Percentiles rank a stretch among this genome's conserved stretches.
Conservation (phyloP, 1,139 yeast genomes). For the Taphrina betulina region DNA sequence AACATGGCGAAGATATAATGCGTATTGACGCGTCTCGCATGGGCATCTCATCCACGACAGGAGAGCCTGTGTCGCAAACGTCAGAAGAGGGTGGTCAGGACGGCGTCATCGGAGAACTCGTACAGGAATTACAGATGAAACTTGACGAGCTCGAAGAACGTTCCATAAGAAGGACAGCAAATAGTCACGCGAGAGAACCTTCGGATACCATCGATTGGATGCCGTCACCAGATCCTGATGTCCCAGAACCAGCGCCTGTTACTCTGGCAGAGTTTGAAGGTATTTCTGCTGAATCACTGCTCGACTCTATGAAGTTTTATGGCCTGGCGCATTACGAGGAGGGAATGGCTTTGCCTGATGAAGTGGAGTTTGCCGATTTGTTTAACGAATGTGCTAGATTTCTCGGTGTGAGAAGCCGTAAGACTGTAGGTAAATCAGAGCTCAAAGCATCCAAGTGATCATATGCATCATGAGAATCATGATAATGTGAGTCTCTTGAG, state of each 20-base stretch:
- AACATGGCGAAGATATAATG: slow-evolving; percentile 32
- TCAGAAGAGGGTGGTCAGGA: slow-evolving; percentile 6
- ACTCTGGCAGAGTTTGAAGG: slow-evolving; percentile 20
- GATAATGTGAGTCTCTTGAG: no score
- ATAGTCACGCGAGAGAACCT: background rate
- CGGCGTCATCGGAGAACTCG: slow-evolving; percentile 20
- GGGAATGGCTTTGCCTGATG: slow-evolving; percentile 23
- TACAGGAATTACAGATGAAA: slow-evolving; percentile 24
- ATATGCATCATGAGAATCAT: no score
- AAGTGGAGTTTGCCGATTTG: slow-evolving; percentile 6
- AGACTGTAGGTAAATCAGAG: no score
- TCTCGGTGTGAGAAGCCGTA: slow-evolving; percentile 24
- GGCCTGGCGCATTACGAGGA: slow-evolving; percentile 29
- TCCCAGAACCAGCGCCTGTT: slow-evolving; percentile 14
- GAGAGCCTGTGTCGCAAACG: background rate
- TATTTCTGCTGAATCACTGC: slow-evolving; percentile 1
- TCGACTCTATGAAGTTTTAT: slow-evolving; percentile 22
- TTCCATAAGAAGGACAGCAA: slow-evolving; percentile 26
- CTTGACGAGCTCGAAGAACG: slow-evolving; percentile 30
- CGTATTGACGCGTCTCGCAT: slow-evolving; percentile 25
- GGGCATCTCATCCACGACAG: slow-evolving; percentile 23
- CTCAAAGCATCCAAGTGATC: no score
- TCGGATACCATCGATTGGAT: slow-evolving; percentile 26
- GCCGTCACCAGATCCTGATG: slow-evolving; percentile 28
- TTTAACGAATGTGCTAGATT: slow-evolving; percentile 27